Evolutionary conservation across 2,329 filamentous ascomycete genomes (phyloP), one percentile per base, ranked within the genome.

Genomic region (Fusarium coicis): DNA sequence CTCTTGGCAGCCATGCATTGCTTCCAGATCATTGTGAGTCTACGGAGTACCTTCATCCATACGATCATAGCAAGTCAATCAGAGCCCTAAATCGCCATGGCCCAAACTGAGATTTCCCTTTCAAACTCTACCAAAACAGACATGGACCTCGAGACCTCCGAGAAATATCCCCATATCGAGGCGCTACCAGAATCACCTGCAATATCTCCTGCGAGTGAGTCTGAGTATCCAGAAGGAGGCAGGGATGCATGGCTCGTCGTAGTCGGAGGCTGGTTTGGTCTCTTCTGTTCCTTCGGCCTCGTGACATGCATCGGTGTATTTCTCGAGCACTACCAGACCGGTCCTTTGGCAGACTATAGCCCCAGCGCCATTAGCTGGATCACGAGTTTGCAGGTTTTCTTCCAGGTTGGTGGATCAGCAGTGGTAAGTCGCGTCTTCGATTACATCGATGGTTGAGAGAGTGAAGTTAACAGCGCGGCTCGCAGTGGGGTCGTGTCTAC

Each of bases 181-280:
- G 4, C 36, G 5, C 9, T 16, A 4, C 11, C 34, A 7, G 12
- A 10, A 2, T 10, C n/a, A 10, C 14, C 28, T 23, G 5, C 3
- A 4, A 1, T 5, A 2, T 9, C 28, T 1, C 21, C 26, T 0
- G 1, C 9, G 1, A 15, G 1, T 0, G 52, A 36, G 2, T 16
- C 11, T 2, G 44, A 44, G 2, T 64, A 63, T 2, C 44, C 61
- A 0, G 56, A 64, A 5, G 61, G 61, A 0, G 56, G 56, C 0
- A 16, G 15, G 5, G 56, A 63, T 10, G 61, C 61, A 26, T 64
- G 61, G 61, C 57, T 64, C 1, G 61, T 63, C 3, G 57, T 64
- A 0, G 2, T 44, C 0, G 61, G 61, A 2, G 57, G 57, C 10
- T 64, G 61, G 57, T 64, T 52, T 1, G 61, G 61, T 1, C 43